These are phyloP conservation scores for Sutorius australiensis DNA, from an alignment of 768 basidiomycete species.

Conservation along the genomic window DNA sequence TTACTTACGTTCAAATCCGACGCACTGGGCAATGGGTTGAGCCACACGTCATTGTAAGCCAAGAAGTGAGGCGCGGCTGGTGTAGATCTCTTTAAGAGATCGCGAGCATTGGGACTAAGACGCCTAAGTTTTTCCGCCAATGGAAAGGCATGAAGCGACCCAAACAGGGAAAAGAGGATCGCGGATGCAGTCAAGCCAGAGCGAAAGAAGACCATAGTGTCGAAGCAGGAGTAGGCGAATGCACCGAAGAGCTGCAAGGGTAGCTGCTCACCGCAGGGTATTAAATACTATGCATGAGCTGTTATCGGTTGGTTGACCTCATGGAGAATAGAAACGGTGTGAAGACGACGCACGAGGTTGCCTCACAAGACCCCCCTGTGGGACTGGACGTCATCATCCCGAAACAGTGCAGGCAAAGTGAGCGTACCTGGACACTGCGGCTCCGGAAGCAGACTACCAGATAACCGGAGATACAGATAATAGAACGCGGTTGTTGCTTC, in stretches of 20 bases:
- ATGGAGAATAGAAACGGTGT: conserved; percentile 5
- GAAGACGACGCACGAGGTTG: background rate
- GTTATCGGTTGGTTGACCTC: background rate
- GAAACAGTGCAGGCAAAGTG: background rate
- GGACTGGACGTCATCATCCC: background rate
- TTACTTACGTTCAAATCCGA: conserved; percentile 40
- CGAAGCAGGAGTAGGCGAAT: background rate
- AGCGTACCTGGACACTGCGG: conserved; percentile 3
- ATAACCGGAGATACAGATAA: background rate
- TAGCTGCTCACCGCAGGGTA: background rate
- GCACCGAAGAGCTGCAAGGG: background rate
- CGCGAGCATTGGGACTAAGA: conserved; percentile 21
- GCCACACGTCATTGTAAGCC: conserved; percentile 39
- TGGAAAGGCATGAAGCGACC: conserved; percentile 11
- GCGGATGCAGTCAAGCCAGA: conserved; percentile 2
- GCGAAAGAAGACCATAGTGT: conserved; percentile 15
- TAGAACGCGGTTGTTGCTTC: background rate
- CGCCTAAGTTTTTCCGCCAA: conserved; percentile 21
- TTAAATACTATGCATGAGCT: conserved; percentile 18
- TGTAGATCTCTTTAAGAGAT: conserved; percentile 17
- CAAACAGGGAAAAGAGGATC: conserved; percentile 6
- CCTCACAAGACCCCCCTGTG: background rate
- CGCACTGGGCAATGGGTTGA: conserved; percentile 42
- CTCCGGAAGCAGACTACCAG: background rate
- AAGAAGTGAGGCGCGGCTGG: conserved; percentile 49